A percentile compares a stretch with the other conserved stretches of the same genome.
Conservation (phyloP, 352 stramenopile species). For the Pythium oligandrum region DNA sequence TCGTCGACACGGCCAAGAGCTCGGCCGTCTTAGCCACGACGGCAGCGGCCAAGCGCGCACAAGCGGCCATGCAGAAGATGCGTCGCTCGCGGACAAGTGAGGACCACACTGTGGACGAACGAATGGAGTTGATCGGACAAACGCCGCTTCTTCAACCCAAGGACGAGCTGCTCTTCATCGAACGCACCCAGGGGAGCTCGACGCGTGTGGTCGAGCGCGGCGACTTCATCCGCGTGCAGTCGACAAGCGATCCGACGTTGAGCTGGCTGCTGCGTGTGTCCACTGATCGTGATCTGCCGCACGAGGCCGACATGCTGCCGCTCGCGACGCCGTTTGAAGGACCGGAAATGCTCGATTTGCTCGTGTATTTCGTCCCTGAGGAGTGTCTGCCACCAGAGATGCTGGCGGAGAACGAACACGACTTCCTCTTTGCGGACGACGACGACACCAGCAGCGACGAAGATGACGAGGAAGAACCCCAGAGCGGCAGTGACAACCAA, state of each 20-base stretch:
- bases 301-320: slow-evolving; percentile 15
- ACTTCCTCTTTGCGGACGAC: slow-evolving; percentile 3
- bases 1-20: no score
- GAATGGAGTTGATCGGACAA: slow-evolving; percentile 9
- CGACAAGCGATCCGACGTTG: slow-evolving; percentile 9
- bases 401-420: not conserved
- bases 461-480: not conserved
- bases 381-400: slow-evolving; percentile 15
- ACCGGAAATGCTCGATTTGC: slow-evolving; percentile 11
- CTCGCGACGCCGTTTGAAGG: slow-evolving; percentile 17
- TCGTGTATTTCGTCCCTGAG: slow-evolving; percentile 17
- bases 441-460: not conserved
- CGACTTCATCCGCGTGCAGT: slow-evolving; percentile 20
- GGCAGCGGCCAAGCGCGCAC: no score
- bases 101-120: not conserved
- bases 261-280: slow-evolving; percentile 19
- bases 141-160: slow-evolving; percentile 18
- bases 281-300: slow-evolving; percentile 5
- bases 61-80: no score
- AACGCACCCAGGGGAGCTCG: not conserved
- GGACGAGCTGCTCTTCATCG: slow-evolving; percentile 19
- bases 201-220: slow-evolving; percentile 11
- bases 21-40: no score
- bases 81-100: not conserved
- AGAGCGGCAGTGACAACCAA: not conserved